Conservation (phyloP, 2,329 filamentous ascomycete genomes). For the Pseudogymnoascus sp. region DNA sequence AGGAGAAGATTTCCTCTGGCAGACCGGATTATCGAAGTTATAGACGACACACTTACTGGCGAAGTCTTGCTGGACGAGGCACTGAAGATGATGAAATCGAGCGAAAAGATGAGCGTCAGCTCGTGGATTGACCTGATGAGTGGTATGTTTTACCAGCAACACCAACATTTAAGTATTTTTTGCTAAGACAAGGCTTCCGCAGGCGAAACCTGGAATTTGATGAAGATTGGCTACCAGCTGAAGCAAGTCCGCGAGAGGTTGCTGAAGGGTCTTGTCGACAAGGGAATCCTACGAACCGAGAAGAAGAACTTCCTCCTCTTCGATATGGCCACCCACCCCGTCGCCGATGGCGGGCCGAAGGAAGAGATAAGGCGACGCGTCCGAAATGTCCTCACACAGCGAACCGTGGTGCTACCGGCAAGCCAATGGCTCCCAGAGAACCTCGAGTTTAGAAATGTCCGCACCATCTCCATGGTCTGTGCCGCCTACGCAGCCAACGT, state of each 20-base stretch:
- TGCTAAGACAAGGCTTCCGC: constrained; percentile 12
- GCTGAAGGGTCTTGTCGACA: constrained; percentile 95
- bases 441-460: constrained; percentile 85
- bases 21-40: constrained; percentile 90
- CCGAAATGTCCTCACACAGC: constrained; percentile 83
- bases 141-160: constrained; percentile 45
- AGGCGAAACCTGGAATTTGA: constrained; percentile 99
- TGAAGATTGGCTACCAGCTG: constrained; percentile 99
- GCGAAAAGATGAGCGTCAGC: constrained; percentile 99
- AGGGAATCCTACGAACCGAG: constrained; percentile 95
- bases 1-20: constrained; percentile 86
- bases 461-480: constrained; percentile 94
- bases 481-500: constrained; percentile 97
- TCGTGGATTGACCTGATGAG: constrained; percentile 99
- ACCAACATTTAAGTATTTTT: constrained; percentile 13
- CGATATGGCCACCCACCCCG: constrained; percentile 98
- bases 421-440: constrained; percentile 89
- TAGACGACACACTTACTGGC: constrained; percentile 92
- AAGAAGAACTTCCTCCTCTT: constrained; percentile 99
- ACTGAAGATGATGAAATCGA: constrained; percentile 99
- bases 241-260: constrained; percentile 98
- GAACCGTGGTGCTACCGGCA: constrained; percentile 80
- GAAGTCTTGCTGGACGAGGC: constrained; percentile 97
- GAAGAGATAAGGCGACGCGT: constrained; percentile 93
- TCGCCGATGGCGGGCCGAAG: constrained; percentile 92